phyloP scores from a whole-genome alignment of 1,139 yeast species.

The Geotrichum restrictum region DNA sequence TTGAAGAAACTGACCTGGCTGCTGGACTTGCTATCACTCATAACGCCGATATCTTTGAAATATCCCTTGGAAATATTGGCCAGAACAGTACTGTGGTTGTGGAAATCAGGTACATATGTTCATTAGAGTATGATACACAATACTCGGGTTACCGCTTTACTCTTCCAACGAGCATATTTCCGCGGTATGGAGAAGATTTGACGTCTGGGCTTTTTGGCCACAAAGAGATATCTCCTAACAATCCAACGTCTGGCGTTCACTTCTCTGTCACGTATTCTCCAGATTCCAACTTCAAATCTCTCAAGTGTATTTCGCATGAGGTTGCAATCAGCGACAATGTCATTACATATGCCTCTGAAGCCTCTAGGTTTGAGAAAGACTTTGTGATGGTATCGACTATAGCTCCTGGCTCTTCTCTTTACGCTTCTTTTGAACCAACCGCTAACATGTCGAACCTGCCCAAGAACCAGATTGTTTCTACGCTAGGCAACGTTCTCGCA shows the following conservation, averaged over 20 bases:
- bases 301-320: slow-evolving; percentile 17
- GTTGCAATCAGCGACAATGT: not conserved
- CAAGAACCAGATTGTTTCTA: not conserved
- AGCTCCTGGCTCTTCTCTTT: not conserved
- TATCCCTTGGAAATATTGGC: slow-evolving; percentile 5
- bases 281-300: not conserved
- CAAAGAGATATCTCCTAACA: not conserved
- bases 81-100: slow-evolving; percentile 7
- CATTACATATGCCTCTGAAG: slow-evolving; percentile 6
- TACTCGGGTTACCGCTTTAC: slow-evolving; percentile 13
- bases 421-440: slow-evolving; percentile 10
- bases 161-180: slow-evolving; percentile 12
- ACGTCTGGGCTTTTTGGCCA: not conserved
- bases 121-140: slow-evolving; percentile 17
- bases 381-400: slow-evolving; percentile 10
- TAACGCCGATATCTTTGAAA: slow-evolving; percentile 11
- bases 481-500: slow-evolving; percentile 10
- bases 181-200: slow-evolving; percentile 9
- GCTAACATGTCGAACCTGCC: not conserved
- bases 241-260: slow-evolving; percentile 5
- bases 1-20: not conserved
- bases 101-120: slow-evolving; percentile 4
- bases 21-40: not conserved
- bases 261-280: slow-evolving; percentile 6
- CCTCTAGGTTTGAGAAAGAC: not conserved